Conservation (phyloP, 768 basidiomycete species). For the Auriscalpium microsporum region DNA sequence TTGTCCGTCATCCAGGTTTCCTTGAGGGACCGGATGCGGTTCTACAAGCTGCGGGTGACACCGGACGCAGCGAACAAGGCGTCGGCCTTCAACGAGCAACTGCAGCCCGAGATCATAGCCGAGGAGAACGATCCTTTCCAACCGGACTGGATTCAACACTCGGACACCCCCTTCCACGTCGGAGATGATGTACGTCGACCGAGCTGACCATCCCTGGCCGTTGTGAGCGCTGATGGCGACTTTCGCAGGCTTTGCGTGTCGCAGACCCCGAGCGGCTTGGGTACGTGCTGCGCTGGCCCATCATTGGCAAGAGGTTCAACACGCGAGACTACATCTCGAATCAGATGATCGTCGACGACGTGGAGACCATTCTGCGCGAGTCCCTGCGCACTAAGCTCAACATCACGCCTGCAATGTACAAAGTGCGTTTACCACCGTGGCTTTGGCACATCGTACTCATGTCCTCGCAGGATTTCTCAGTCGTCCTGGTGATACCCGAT, state of each 20-base stretch:
- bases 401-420: constrained; percentile 45
- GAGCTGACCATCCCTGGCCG: too few species aligned
- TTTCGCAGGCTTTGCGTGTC: constrained; percentile 53
- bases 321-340: constrained; percentile 62
- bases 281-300: constrained; percentile 76
- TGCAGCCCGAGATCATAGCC: constrained; percentile 77
- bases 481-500: constrained; percentile 86
- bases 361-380: constrained; percentile 58
- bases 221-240: not conserved
- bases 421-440: constrained; percentile 33
- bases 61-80: constrained; percentile 64
- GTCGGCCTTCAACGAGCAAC: constrained; percentile 72
- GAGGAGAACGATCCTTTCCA: constrained; percentile 78
- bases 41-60: constrained; percentile 74
- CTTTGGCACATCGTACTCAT: constrained; percentile 1
- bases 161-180: constrained; percentile 46
- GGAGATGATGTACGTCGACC: constrained; percentile 54
- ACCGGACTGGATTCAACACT: constrained; percentile 73
- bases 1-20: constrained; percentile 63
- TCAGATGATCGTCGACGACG: constrained; percentile 67
- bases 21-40: constrained; percentile 75
- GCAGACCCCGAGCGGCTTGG: constrained; percentile 59
- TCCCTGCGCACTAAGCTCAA: constrained; percentile 47
- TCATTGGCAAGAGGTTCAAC: constrained; percentile 78
- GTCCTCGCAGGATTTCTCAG: constrained; percentile 67